These are phyloP conservation scores for Glaciozyma antarctica DNA, from an alignment of 768 basidiomycete genomes.

Conservation along the genomic window DNA sequence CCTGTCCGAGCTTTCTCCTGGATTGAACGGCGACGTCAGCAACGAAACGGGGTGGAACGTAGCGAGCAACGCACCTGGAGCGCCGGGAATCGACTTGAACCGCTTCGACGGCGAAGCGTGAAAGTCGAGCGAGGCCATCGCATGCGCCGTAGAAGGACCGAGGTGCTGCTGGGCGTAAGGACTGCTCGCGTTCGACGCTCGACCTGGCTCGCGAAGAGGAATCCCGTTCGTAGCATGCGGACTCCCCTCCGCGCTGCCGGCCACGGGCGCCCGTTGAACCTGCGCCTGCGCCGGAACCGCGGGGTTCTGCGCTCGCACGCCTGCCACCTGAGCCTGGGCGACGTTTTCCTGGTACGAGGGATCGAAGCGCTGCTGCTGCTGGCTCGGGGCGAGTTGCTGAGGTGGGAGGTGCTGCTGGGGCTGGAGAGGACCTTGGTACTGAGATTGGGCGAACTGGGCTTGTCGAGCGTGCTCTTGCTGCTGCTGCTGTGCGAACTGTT, in stretches of 20 bases:
- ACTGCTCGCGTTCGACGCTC: not conserved
- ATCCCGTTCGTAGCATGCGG: not conserved
- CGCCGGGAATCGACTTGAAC: not conserved
- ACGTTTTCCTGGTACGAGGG: not conserved
- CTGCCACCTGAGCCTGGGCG: not conserved
- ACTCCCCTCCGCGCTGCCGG: not conserved
- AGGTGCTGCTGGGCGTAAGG: not conserved
- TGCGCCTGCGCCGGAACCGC: not conserved
- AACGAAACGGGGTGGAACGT: too few relatives aligned
- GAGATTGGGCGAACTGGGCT: not conserved
- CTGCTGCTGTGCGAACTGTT: not conserved
- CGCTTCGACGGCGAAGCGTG: conserved; percentile 1
- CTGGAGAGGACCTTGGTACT: too few relatives aligned
- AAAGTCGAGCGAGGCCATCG: not conserved
- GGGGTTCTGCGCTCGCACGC: not conserved
- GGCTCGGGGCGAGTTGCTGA: too few relatives aligned
- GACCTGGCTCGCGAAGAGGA: not conserved
- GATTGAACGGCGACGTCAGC: not conserved
- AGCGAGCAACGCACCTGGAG: not conserved
- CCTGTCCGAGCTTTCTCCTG: not conserved
- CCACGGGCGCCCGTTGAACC: not conserved
- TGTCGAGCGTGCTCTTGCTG: not conserved
- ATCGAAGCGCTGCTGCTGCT: too few relatives aligned
- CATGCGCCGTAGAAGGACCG: too few relatives aligned
- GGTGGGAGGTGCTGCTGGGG: too few relatives aligned